Base-by-base conservation (phyloP, 1,139 yeast genomes). In the Debaryomycetaceae sp. region DNA sequence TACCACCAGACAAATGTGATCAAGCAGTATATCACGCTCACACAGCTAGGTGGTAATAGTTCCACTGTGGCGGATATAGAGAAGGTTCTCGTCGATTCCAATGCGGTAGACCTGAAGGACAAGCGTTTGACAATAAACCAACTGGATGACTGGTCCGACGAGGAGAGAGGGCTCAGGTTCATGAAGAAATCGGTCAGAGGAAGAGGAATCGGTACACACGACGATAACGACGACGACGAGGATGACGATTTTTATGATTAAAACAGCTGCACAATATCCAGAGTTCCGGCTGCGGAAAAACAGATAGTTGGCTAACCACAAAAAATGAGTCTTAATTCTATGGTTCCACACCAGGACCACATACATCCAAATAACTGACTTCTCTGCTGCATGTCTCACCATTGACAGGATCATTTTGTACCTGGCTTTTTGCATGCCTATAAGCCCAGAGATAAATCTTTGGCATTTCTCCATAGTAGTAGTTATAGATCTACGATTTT, bases 11-110 rank as follows among this genome's bases (percentile, higher is more conserved):
- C 83, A 16, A 79, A 87, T 45, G 92, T 91, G 6, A 65, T 82
- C 22, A 85, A 83, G 56, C 97, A 91, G 59, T 78, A 70, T 50
- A 78, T 91, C 15, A 91, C 97, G 0, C 70, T 92, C 53, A 74
- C 86, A 6, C 82, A 83, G 52, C 61, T 92, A 39, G 96, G 96
- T 5, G 98, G 98, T 1, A 85, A 84, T 56, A 80, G 84, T 38
- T 80, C 95, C 3, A 76, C 67, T 18, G 35, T 81, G 22, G 64
- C 65, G 34, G 98, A 91, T 59, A 54, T 92, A 35, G 96, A 89
- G 59, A 69, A 67, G 35, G 74, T 87, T 17, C 63, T 91, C 53
- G 83, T 87, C 19, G 78, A 73, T 35, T 61, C 79, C 6, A 81
- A 79, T 2, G 87, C 91, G 0, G 79, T 89, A 2, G 70, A 73